These are phyloP conservation scores for Musa balbisiana DNA, from an alignment of 202 grass and related monocot species.

Conservation along the genomic window DNA sequence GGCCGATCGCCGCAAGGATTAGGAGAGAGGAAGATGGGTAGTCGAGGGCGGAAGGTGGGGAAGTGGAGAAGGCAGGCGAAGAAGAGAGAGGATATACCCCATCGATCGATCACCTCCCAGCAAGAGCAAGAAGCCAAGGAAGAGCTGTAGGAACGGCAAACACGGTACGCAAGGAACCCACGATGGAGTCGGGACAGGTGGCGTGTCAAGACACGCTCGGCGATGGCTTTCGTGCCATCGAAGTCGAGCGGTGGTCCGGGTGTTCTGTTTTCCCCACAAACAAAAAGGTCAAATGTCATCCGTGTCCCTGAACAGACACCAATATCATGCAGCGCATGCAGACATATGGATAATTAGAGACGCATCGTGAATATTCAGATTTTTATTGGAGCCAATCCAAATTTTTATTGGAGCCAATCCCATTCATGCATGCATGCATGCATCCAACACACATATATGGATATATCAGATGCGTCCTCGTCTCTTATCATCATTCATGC, in stretches of 20 bases:
- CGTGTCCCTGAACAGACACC: too few relatives aligned
- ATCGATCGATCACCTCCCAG: neutral
- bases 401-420: too few relatives aligned
- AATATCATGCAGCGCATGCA: too few relatives aligned
- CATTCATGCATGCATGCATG: too few relatives aligned
- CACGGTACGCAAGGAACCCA: neutral
- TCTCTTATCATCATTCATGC: too few relatives aligned
- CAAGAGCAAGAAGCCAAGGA: neutral
- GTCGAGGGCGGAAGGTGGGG: neutral
- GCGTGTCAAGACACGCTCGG: neutral
- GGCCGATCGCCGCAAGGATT: neutral
- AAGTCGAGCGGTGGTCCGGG: neutral
- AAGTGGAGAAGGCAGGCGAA: slow-evolving; percentile 1
- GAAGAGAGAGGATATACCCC: slow-evolving; percentile 13
- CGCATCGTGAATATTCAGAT: too few relatives aligned
- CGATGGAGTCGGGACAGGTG: neutral
- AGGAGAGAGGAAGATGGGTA: slow-evolving; percentile 15
- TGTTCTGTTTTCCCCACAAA: neutral
- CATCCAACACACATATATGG: too few relatives aligned
- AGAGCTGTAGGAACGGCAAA: neutral
- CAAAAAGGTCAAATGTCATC: too few relatives aligned
- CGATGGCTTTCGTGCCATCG: neutral
- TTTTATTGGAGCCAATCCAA: too few relatives aligned
- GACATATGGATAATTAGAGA: too few relatives aligned
- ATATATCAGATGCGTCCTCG: too few relatives aligned